Evolutionary conservation across 805 yeast species (phyloP).

Genomic region (Candida lessepsii): DNA sequence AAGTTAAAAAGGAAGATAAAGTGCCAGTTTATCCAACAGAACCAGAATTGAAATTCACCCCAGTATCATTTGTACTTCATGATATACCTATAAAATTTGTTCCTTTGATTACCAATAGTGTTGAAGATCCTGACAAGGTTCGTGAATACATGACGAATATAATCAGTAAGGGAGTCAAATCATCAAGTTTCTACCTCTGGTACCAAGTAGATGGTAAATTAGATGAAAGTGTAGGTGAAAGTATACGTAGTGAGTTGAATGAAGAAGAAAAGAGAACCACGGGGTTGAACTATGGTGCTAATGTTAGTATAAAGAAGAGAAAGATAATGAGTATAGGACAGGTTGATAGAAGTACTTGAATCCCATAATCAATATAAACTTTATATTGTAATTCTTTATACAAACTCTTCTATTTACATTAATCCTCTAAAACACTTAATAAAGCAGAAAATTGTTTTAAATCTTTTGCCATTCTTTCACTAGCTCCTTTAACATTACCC

Average conservation of each 20-base stretch:
- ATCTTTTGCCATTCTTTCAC: slow-evolving; percentile 35
- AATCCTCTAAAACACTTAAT: slow-evolving; percentile 10
- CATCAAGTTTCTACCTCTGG: slow-evolving; percentile 71
- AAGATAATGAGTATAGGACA: slow-evolving; percentile 18
- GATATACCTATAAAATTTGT: slow-evolving; percentile 66
- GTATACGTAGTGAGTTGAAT: slow-evolving; percentile 54
- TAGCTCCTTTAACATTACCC: slow-evolving; percentile 31
- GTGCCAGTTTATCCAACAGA: slow-evolving; percentile 34
- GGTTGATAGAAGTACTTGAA: not conserved
- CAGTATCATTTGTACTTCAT: slow-evolving; percentile 63
- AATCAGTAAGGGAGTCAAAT: slow-evolving; percentile 57
- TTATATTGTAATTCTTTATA: too few species aligned
- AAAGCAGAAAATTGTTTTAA: slow-evolving; percentile 14
- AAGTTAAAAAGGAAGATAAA: slow-evolving; percentile 15
- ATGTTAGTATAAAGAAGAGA: slow-evolving; percentile 29
- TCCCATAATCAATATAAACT: not conserved
- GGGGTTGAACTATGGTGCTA: slow-evolving; percentile 23
- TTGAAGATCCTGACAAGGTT: slow-evolving; percentile 55
- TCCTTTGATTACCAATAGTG: slow-evolving; percentile 66
- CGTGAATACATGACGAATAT: slow-evolving; percentile 60
- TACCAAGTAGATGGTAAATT: slow-evolving; percentile 75
- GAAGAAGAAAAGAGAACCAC: slow-evolving; percentile 51
- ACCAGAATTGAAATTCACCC: slow-evolving; percentile 51
- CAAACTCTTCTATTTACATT: too few species aligned
- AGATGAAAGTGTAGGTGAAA: slow-evolving; percentile 67